Evolutionary conservation across 192 early-diverging fungal species (phyloP), one percentile per base, ranked within the genome.

Genomic region (Umbelopsis ramanniana): DNA sequence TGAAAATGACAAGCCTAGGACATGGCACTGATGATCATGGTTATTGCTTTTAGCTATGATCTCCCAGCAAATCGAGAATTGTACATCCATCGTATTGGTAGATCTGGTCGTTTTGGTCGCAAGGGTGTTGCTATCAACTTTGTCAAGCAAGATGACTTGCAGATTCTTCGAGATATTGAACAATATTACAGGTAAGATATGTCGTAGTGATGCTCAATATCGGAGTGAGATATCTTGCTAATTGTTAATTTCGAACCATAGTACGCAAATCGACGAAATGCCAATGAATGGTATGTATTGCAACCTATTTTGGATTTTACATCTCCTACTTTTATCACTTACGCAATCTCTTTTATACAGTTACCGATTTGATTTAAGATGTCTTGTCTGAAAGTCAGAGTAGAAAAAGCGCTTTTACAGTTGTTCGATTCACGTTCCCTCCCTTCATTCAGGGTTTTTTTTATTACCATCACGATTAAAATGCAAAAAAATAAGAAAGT

Each of bases 61-160:
- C 89, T 99, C 67, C 97, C 97, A 72, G 84, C 91, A 82, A 96
- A 95, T 87, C 89, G 89, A 74, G 97, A 98, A 86, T 98, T 98
- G 93, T 99, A 99, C 90, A 97, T 99, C 74, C 97, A 99, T 85
- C 91, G 96, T 82, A 99, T 99, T 83, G 97, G 97, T 91, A 93
- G 97, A 89, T 93, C 94, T 91, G 97, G 97, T 89, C 97, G 97
- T 91, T 99, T 98, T 89, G 97, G 97, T 82, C 93, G 97, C 82
- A 99, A 98, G 90, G 97, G 97, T 90, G 97, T 99, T 76, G 95
- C 96, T 72, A 97, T 99, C 89, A 99, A 99, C 90, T 99, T 99
- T 88, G 96, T 99, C 73, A 91, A 94, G 66, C 89, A 88, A 79
- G 96, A 99, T n/a, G 98, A 99, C 83, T 90, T 93, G 67, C 85